Conservation (phyloP, 1,284 basidiomycete genomes). For the Gastroboletus turbinatus region DNA sequence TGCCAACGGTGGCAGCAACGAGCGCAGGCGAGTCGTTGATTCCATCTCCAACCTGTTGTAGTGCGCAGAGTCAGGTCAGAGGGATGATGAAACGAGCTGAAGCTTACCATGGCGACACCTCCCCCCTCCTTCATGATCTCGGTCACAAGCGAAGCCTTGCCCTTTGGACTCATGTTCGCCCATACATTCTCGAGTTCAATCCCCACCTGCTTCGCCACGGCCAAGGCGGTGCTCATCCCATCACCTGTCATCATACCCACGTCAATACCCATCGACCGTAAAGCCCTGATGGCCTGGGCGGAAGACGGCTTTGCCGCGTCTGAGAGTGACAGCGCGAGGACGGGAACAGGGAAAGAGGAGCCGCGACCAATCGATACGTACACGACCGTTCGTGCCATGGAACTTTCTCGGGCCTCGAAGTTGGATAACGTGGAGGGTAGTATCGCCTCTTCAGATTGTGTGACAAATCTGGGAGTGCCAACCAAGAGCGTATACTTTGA, state of each 20-base stretch:
- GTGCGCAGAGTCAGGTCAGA: slow-evolving; percentile 1
- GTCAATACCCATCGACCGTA: slow-evolving; percentile 85
- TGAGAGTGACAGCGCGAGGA: slow-evolving; percentile 76
- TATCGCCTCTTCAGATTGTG: slow-evolving; percentile 46
- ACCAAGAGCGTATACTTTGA: slow-evolving; percentile 62
- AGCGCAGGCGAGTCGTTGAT: slow-evolving; percentile 99
- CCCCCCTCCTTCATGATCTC: slow-evolving; percentile 74
- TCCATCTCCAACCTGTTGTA: slow-evolving; percentile 87
- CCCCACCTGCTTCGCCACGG: slow-evolving; percentile 85
- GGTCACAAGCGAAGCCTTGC: slow-evolving; percentile 81
- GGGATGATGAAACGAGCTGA: not conserved
- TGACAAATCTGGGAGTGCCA: slow-evolving; percentile 74
- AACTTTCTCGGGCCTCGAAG: slow-evolving; percentile 70
- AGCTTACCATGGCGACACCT: slow-evolving; percentile 83
- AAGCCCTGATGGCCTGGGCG: slow-evolving; percentile 73
- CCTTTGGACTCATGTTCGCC: slow-evolving; percentile 89
- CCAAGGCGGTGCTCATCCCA: slow-evolving; percentile 75
- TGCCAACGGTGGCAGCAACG: slow-evolving; percentile 92
- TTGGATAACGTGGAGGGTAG: slow-evolving; percentile 57
- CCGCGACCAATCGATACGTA: slow-evolving; percentile 64
- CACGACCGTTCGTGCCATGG: slow-evolving; percentile 80
- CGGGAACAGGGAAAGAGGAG: slow-evolving; percentile 45
- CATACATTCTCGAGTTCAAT: slow-evolving; percentile 80
- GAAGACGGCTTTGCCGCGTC: slow-evolving; percentile 86
- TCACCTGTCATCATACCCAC: slow-evolving; percentile 94